phyloP scores from a whole-genome alignment of 805 yeast genomes.

The Candida chilensis region DNA sequence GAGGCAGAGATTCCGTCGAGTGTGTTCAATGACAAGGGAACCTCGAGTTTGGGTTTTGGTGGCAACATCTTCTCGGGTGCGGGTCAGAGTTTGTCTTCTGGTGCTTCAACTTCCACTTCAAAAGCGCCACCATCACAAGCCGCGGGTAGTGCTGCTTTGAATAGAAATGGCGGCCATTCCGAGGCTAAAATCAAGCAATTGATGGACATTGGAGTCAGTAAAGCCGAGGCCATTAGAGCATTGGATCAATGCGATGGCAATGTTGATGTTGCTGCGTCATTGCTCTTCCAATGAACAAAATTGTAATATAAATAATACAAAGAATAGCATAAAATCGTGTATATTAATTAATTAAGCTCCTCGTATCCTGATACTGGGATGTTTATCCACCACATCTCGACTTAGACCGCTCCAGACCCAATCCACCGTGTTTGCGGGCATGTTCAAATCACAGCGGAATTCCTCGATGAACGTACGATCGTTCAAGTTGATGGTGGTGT shows the following conservation, averaged over 20 bases:
- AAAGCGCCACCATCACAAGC: constrained; percentile 4
- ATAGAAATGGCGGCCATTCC: constrained; percentile 3
- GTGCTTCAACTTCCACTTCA: constrained; percentile 5
- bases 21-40: constrained; percentile 2
- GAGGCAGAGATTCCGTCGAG: constrained; percentile 57
- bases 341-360: constrained; percentile 11
- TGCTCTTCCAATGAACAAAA: constrained; percentile 43
- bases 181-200: constrained; percentile 28
- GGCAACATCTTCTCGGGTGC: constrained; percentile 18
- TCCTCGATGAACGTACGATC: constrained; percentile 81
- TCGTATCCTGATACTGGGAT: constrained; percentile 35
- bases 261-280: constrained; percentile 78
- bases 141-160: constrained; percentile 1
- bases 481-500: constrained; percentile 70
- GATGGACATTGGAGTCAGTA: constrained; percentile 62
- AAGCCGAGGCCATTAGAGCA: constrained; percentile 56
- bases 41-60: constrained; percentile 15
- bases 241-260: constrained; percentile 64
- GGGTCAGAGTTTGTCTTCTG: too few relatives aligned
- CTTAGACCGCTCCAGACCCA: constrained; percentile 67
- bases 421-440: constrained; percentile 42
- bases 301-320: too few relatives aligned
- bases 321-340: too few relatives aligned
- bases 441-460: constrained; percentile 54
- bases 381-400: constrained; percentile 44